A percentile compares a stretch with the other conserved stretches of the same genome.
These are phyloP conservation scores for Porphyra umbilicalis DNA, from an alignment of 31 red algal species.

Conservation along the genomic window DNA sequence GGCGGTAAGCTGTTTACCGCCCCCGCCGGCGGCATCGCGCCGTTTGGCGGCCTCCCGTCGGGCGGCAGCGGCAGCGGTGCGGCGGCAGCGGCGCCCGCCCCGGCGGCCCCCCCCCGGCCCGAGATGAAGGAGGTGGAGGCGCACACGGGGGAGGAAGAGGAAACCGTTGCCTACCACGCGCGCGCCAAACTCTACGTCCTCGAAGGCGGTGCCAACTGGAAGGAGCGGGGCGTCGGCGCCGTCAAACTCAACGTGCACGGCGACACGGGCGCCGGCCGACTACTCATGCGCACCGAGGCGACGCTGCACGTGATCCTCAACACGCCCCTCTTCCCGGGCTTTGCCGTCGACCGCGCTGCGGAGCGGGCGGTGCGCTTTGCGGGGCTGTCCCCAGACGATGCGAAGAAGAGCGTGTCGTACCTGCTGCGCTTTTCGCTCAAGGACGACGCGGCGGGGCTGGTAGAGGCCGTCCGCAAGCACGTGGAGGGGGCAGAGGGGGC, in stretches of 20 bases:
- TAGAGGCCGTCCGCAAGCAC: neutral
- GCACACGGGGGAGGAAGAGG: conserved; percentile 66
- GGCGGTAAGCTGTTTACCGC: neutral
- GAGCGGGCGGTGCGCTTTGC: conserved; percentile 43
- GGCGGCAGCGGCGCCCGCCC: neutral
- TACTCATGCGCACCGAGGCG: conserved; percentile 87
- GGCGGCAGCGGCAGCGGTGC: neutral
- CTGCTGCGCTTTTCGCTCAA: neutral
- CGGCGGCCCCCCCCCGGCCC: neutral
- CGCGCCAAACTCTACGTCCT: conserved; percentile 67
- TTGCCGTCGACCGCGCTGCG: conserved; percentile 47
- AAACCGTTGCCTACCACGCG: conserved; percentile 31
- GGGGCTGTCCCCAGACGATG: conserved; percentile 26
- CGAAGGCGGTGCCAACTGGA: conserved; percentile 48
- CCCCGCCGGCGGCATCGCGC: neutral
- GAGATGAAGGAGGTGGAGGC: conserved; percentile 43
- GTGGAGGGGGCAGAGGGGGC: neutral
- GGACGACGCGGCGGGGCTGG: neutral
- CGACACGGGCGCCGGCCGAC: conserved; percentile 17
- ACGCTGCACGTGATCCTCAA: conserved; percentile 81
- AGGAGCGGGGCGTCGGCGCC: conserved; percentile 67
- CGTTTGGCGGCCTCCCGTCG: neutral
- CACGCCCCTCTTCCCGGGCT: conserved; percentile 25
- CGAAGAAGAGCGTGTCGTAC: conserved; percentile 5
- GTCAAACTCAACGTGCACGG: conserved; percentile 52